These are phyloP conservation scores for Raffaelea arxii DNA, from an alignment of 2,329 filamentous ascomycete genomes.

Conservation along the genomic window DNA sequence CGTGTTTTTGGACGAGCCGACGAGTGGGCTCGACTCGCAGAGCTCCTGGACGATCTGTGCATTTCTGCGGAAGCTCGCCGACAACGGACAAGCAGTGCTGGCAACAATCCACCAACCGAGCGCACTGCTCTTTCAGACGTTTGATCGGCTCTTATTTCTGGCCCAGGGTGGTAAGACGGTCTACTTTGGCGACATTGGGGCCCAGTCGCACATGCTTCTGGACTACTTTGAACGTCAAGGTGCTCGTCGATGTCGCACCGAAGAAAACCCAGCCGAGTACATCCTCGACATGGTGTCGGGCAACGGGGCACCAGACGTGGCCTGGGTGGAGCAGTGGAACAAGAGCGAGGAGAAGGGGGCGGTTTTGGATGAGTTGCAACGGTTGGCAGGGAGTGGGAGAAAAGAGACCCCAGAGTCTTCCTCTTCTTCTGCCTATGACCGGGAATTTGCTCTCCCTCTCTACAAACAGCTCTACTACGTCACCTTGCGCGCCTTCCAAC, in stretches of 20 bases:
- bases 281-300: too few relatives aligned
- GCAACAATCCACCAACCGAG: slow-evolving; percentile 95
- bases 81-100: slow-evolving; percentile 83
- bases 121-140: slow-evolving; percentile 86
- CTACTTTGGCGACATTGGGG: slow-evolving; percentile 65
- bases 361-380: too few relatives aligned
- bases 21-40: slow-evolving; percentile 84
- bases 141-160: slow-evolving; percentile 70
- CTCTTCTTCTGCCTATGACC: too few relatives aligned
- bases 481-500: too few relatives aligned
- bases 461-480: too few relatives aligned
- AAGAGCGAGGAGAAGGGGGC: too few relatives aligned
- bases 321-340: too few relatives aligned
- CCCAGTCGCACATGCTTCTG: slow-evolving; percentile 58
- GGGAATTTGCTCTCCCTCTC: too few relatives aligned
- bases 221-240: slow-evolving; percentile 69
- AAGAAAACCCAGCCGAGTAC: slow-evolving; percentile 74
- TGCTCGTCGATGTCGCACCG: slow-evolving; percentile 50
- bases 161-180: slow-evolving; percentile 66
- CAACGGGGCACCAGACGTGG: too few relatives aligned
- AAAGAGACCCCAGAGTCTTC: too few relatives aligned
- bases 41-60: slow-evolving; percentile 87
- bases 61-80: slow-evolving; percentile 78
- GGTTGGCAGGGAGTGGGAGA: too few relatives aligned
- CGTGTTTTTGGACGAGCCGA: slow-evolving; percentile 89